Base-by-base conservation (phyloP, 1,139 yeast genomes). In the Trichomonascaceae sp. region DNA sequence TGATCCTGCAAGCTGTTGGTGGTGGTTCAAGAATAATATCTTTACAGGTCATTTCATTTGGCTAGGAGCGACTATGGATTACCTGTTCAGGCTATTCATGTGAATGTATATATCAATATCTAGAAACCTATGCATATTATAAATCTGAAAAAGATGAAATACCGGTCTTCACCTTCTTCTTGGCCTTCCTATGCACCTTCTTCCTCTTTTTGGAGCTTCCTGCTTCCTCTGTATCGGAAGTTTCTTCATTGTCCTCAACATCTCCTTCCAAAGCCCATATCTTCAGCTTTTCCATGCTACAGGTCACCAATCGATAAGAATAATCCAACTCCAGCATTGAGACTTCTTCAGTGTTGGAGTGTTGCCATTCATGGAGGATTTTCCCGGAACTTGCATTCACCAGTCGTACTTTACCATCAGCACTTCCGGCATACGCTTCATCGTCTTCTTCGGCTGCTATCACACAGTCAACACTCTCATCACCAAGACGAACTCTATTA, bases 1-100 rank as follows among this genome's bases (percentile, higher is more conserved):
- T 67, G 74, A 82, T 62, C 96, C 96, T 20, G 76, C 72, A 41
- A 79, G 83, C 65, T 93, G 99, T 70, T 88, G 97, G 93, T 74
- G 75, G 53, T 82, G 84, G 69, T 93, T 93, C 68, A 77, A 77
- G 15, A 81, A 83, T 47, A 93, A 91, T 69, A 86, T 91, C 61
- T 76, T 77, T 57, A 87, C 96, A 3, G 99, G 98, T 1, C 80
- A 85, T 63, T 79, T 82, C 52, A 77, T 93, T 60, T 84, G 90
- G 77, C 73, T 78, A 36, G 98, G 97, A 9, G 81, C 90, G 63
- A 66, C 86, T 46, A 64, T 84, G 50, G 98, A 93, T 69, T 93
- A 90, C 68, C 57, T 84, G 43, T 67, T 81, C 62, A 74, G 75
- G 58, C 56, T 83, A 20, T 62, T 71, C 43, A 83, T 84, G 22